Conservation (phyloP, 805 yeast genomes). For the Isabelozyma rhagii region DNA sequence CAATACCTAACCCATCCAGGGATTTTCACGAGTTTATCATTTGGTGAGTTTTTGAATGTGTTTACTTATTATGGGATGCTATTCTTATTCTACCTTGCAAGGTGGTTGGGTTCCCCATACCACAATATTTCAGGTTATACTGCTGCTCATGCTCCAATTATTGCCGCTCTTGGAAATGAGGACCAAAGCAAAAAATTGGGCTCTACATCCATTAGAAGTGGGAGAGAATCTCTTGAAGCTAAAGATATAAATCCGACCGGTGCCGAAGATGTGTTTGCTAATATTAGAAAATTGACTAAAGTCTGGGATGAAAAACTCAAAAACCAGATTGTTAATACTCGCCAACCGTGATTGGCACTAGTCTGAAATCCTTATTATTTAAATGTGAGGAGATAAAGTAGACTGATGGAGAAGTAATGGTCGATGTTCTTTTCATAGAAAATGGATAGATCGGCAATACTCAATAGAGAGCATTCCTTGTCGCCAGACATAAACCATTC, state of each 20-base stretch:
- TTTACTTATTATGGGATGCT: constrained; percentile 87
- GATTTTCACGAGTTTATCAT: constrained; percentile 80
- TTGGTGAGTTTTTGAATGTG: constrained; percentile 69
- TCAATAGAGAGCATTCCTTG: no score
- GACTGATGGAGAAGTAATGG: no score
- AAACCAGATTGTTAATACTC: constrained; percentile 64
- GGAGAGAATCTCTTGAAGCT: constrained; percentile 58
- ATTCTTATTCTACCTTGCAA: constrained; percentile 74
- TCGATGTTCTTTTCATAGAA: no score
- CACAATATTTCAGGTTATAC: constrained; percentile 85
- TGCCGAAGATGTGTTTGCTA: constrained; percentile 60
- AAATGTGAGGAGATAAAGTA: no score
- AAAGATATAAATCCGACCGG: constrained; percentile 63
- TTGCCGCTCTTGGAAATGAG: constrained; percentile 49
- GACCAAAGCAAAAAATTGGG: constrained; percentile 58
- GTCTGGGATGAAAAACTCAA: constrained; percentile 78
- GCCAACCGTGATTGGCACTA: constrained; percentile 16
- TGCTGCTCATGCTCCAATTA: constrained; percentile 83
- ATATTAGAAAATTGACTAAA: constrained; percentile 50
- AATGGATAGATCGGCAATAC: no score
- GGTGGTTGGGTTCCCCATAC: constrained; percentile 81
- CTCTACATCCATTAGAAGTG: constrained; percentile 64
- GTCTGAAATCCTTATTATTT: no score
- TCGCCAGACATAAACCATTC: no score
- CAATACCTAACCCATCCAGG: constrained; percentile 93